Evolutionary conservation across 2,329 filamentous ascomycete genomes (phyloP).

Genomic region (Penicillium sp.): DNA sequence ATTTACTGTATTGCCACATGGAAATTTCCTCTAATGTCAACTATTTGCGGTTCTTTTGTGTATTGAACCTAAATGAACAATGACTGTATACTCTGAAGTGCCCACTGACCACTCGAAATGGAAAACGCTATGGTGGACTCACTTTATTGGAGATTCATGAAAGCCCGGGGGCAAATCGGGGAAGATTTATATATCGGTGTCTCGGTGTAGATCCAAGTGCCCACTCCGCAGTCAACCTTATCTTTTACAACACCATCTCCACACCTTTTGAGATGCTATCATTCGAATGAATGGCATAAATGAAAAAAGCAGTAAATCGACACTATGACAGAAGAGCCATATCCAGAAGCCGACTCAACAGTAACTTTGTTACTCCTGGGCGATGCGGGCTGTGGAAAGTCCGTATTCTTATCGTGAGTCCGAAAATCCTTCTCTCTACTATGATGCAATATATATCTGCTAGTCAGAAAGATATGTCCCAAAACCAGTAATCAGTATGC

Average conservation of each 20-base stretch:
- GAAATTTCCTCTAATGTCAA: neutral
- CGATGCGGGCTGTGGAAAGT: conserved; percentile 61
- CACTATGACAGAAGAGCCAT: conserved; percentile 1
- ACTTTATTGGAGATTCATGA: neutral
- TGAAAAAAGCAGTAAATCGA: neutral
- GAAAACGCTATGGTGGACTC: too few species aligned
- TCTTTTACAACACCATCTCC: neutral
- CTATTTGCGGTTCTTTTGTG: neutral
- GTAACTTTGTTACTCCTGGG: conserved; percentile 56
- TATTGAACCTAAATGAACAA: neutral
- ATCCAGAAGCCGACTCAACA: conserved; percentile 13
- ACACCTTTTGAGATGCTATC: neutral
- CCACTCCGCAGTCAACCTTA: neutral
- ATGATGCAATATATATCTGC: neutral
- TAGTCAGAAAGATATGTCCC: too few species aligned
- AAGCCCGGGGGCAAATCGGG: neutral
- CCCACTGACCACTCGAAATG: too few species aligned
- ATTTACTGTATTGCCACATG: neutral
- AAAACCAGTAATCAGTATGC: neutral
- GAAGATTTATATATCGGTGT: conserved; percentile 6
- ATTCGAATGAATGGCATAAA: neutral
- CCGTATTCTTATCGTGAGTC: conserved; percentile 62
- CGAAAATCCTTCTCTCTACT: neutral
- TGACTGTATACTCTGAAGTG: neutral
- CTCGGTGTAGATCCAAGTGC: neutral